A percentile compares a stretch with the other conserved stretches of the same genome.
Conservation (phyloP, 768 basidiomycete species). For the Suillus hirtellus region DNA sequence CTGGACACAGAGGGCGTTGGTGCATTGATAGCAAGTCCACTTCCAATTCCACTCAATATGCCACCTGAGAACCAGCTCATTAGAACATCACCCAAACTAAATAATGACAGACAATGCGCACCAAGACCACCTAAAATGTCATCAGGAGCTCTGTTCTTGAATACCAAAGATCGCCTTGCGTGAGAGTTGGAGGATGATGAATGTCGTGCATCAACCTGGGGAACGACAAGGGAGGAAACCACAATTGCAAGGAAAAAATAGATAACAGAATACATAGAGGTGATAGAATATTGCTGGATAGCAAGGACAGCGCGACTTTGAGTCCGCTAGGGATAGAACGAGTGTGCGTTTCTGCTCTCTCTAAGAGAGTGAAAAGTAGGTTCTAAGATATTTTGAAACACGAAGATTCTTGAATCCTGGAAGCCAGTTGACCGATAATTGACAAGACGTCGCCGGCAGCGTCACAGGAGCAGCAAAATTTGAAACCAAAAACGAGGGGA, state of each 20-base stretch:
- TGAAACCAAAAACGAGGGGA: constrained; percentile 12
- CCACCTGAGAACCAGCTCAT: background rate
- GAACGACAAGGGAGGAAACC: constrained; percentile 23
- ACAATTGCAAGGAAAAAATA: constrained; percentile 30
- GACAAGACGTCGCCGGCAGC: constrained; percentile 21
- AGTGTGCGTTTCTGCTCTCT: constrained; percentile 36
- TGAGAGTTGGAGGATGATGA: constrained; percentile 39
- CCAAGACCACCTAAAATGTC: constrained; percentile 14
- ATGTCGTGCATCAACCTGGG: constrained; percentile 38
- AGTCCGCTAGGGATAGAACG: constrained; percentile 35
- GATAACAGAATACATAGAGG: constrained; percentile 25
- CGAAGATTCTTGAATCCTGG: constrained; percentile 13
- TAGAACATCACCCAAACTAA: background rate
- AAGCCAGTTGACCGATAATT: constrained; percentile 11
- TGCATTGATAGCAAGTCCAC: constrained; percentile 3
- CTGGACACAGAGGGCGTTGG: constrained; percentile 19
- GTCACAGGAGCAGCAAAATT: constrained; percentile 20
- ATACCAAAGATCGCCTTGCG: constrained; percentile 32
- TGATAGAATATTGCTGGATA: constrained; percentile 33
- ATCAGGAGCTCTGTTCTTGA: constrained; percentile 24
- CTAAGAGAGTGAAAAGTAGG: constrained; percentile 12
- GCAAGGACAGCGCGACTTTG: constrained; percentile 33
- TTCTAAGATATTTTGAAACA: constrained; percentile 7
- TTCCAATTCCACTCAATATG: constrained; percentile 1
- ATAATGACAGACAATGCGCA: constrained; percentile 19